Conservation (phyloP, 495 filamentous ascomycete genomes). For the Xylaria curta region DNA sequence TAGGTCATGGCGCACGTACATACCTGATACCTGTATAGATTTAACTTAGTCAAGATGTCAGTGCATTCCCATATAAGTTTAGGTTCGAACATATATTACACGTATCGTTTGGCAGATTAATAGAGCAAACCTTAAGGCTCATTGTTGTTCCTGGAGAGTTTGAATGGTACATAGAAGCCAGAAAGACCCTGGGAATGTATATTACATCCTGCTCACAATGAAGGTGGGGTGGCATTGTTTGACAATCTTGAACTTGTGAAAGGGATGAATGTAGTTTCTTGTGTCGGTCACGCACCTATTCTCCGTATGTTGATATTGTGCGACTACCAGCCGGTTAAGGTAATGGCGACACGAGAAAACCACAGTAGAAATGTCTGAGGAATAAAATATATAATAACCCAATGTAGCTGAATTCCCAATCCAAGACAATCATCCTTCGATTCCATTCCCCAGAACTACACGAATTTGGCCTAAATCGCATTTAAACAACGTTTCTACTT, state of each 20-base stretch:
- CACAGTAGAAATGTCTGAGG: no score
- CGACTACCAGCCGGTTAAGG: neutral
- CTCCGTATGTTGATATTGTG: neutral
- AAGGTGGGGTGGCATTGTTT: neutral
- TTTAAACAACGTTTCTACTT: no score
- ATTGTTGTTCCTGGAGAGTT: neutral
- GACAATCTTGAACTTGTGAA: neutral
- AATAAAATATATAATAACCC: neutral
- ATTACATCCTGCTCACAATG: neutral
- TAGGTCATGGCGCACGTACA: neutral
- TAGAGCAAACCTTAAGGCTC: neutral
- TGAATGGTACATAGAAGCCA: neutral
- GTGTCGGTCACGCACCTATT: neutral
- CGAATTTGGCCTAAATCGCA: neutral
- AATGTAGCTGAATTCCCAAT: neutral
- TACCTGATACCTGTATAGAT: neutral
- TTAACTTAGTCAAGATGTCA: neutral
- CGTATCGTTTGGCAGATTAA: neutral
- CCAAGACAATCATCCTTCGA: neutral
- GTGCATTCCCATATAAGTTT: no score
- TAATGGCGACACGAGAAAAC: neutral
- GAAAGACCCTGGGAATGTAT: neutral
- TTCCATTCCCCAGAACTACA: neutral
- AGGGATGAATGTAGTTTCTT: neutral
- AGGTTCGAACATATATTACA: neutral